A percentile compares a stretch with the other conserved stretches of the same genome.
These are phyloP conservation scores for Puccinellia tenuiflora DNA, from an alignment of 176 grass and related monocot species.

Conservation along the genomic window DNA sequence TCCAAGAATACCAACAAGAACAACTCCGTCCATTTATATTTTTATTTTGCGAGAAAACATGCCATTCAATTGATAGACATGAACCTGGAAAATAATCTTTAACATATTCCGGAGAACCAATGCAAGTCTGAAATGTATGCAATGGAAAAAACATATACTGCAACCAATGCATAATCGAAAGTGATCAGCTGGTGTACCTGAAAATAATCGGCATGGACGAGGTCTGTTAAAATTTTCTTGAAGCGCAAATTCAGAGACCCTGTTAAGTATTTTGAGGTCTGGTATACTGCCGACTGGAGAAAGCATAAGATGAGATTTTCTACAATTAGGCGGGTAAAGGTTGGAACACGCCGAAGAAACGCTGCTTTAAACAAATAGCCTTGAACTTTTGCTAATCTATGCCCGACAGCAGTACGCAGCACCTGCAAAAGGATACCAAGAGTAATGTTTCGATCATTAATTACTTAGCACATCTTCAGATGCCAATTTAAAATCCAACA, in stretches of 20 bases:
- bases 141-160: background rate
- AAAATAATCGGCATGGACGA: slow-evolving; percentile 91
- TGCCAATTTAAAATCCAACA: background rate
- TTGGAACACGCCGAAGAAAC: slow-evolving; percentile 84
- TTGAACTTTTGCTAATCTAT: slow-evolving; percentile 92
- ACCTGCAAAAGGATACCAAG: slow-evolving; percentile 48
- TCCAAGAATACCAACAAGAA: slow-evolving; percentile 6
- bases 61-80: slow-evolving; percentile 5
- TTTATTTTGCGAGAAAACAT: background rate
- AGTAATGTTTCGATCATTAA: slow-evolving; percentile 18
- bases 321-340: slow-evolving; percentile 69
- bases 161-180: background rate
- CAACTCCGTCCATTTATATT: background rate
- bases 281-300: slow-evolving; percentile 77
- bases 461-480: background rate
- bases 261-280: slow-evolving; percentile 88
- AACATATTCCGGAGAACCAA: background rate
- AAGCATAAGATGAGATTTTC: slow-evolving; percentile 92
- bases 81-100: slow-evolving; percentile 9
- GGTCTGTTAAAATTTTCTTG: slow-evolving; percentile 95
- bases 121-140: background rate
- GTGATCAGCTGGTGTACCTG: slow-evolving; percentile 44
- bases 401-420: slow-evolving; percentile 81
- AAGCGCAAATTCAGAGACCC: slow-evolving; percentile 72
- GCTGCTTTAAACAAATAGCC: slow-evolving; percentile 94